Conservation (phyloP, 768 basidiomycete genomes). For the Leucocoprinus birnbaumii region DNA sequence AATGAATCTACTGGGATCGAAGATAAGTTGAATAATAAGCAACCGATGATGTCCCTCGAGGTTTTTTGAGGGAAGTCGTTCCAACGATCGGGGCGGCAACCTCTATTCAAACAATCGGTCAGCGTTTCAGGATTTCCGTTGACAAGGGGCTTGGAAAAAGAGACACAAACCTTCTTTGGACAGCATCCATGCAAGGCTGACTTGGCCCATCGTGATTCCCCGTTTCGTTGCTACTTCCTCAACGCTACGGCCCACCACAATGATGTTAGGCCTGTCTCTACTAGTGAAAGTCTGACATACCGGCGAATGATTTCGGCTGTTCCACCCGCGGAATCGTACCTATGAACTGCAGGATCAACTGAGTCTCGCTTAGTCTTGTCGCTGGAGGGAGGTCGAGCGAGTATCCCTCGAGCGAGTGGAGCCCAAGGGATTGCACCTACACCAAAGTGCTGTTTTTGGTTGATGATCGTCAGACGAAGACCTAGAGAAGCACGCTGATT, state of each 20-base stretch:
- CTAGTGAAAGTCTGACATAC: constrained; percentile 20
- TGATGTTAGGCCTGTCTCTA: constrained; percentile 18
- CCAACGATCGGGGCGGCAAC: constrained; percentile 47
- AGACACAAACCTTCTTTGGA: constrained; percentile 31
- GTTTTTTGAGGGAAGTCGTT: constrained; percentile 46
- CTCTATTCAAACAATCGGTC: no score
- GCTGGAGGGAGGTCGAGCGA: constrained; percentile 34
- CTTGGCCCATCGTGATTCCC: constrained; percentile 53
- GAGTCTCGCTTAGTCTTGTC: constrained; percentile 36
- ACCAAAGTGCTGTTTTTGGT: constrained; percentile 39
- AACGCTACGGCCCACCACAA: constrained; percentile 22
- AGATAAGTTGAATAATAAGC: not conserved
- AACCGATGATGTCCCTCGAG: constrained; percentile 51
- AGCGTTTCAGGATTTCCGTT: no score
- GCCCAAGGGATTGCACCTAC: constrained; percentile 63
- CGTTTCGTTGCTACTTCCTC: constrained; percentile 53
- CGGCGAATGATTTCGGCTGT: constrained; percentile 35
- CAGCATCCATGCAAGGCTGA: constrained; percentile 51
- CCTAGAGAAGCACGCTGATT: not conserved
- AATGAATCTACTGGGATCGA: no score
- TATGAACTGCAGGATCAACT: constrained; percentile 30
- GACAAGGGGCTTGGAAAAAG: not conserved
- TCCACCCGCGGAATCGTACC: constrained; percentile 21
- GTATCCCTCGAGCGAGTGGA: constrained; percentile 48
- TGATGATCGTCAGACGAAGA: no score